Evolutionary conservation across 345 rosid species (phyloP), one percentile per base, ranked within the genome.

Genomic region (thale cress (Arabidopsis thaliana)): DNA sequence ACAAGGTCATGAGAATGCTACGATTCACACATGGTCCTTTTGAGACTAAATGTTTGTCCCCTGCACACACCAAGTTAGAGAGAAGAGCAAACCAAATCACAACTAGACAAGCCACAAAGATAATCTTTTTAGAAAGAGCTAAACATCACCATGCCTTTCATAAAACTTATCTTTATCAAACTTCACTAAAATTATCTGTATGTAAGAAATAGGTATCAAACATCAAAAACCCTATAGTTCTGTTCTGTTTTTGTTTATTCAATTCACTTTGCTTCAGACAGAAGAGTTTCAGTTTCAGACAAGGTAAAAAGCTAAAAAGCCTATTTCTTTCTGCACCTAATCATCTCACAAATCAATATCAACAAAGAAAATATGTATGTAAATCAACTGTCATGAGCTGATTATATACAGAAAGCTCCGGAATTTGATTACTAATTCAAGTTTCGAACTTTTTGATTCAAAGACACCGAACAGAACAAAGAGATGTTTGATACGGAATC

Each of bases 11-110:
- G 76, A 85, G 84, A 76, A 72, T 11, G 38, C 87, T 79, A 25
- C 85, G 91, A 79, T 64, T 81, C 69, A 63, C 33, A 66, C 82
- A 88, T 80, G 88, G 75, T 62, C 87, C 91, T 75, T 77, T 80
- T 37, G 81, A 85, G 75, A 81, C 67, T 37, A 80, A 77, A 42
- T 79, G 72, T 65, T 67, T 88, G 25, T 85, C 93, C 37, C 87
- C 96, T 88, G 81, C 20, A 45, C 52, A 77, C 40, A 76, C 16
- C 65, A 34, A 55, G 33, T 11, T 34, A 53, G 32, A 51, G 59
- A 63, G 8, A 12, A 28, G 59, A 9, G 24, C 4, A 55, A 74
- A 51, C 22, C 24, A 69, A 76, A 76, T 45, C 42, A 33, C 41
- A 34, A 52, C 36, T 38, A 49, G 45, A 67, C 51, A 57, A 48